Percentiles rank a stretch among this genome's conserved stretches.
These are phyloP conservation scores for Stachybotrys chlorohalonatus DNA, from an alignment of 2,329 filamentous ascomycete species.

Conservation along the genomic window DNA sequence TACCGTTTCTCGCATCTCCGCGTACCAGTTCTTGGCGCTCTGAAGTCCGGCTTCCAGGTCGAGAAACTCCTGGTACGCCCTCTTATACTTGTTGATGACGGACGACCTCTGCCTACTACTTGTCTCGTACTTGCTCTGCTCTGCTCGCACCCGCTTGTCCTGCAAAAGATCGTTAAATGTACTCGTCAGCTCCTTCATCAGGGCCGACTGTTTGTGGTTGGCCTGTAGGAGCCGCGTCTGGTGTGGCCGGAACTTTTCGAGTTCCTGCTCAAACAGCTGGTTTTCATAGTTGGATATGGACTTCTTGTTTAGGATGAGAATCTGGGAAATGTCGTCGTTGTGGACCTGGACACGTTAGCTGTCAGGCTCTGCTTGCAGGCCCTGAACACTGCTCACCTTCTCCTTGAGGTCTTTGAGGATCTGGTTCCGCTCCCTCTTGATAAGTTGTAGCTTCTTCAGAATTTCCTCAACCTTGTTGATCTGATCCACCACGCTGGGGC, in stretches of 20 bases:
- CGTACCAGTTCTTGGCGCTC: conserved; percentile 87
- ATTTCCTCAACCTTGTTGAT: conserved; percentile 83
- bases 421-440: conserved; percentile 86
- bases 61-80: conserved; percentile 85
- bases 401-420: conserved; percentile 96
- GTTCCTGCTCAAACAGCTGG: conserved; percentile 86
- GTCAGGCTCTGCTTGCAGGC: neutral
- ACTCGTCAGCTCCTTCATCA: conserved; percentile 90
- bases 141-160: conserved; percentile 85
- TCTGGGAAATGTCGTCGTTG: conserved; percentile 94
- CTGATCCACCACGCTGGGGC: conserved; percentile 77
- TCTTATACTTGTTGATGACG: conserved; percentile 81
- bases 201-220: conserved; percentile 85
- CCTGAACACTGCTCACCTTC: conserved; percentile 50
- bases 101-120: conserved; percentile 75
- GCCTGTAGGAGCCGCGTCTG: conserved; percentile 87
- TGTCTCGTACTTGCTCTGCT: conserved; percentile 90
- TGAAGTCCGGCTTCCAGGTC: conserved; percentile 79
- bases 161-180: conserved; percentile 83
- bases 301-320: conserved; percentile 96
- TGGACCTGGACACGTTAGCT: conserved; percentile 57
- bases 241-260: conserved; percentile 95
- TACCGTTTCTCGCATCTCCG: conserved; percentile 91
- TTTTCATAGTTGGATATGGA: conserved; percentile 85
- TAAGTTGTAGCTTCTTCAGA: conserved; percentile 79